Base-by-base conservation (phyloP, 164 flowering plant genomes). In the Tetrastigma voinierianum region DNA sequence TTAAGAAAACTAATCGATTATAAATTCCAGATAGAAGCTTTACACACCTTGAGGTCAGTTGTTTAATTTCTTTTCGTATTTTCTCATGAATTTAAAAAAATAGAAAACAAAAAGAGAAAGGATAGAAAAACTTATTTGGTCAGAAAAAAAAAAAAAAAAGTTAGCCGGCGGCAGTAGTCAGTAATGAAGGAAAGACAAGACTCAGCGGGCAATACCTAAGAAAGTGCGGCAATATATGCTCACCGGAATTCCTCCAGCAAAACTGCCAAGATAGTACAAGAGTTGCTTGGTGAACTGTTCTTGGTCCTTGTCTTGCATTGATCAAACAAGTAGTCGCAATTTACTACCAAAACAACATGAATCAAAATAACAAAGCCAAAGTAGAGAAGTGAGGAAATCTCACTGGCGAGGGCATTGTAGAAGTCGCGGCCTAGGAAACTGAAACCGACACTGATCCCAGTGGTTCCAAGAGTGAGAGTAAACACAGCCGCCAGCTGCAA, bases 181-280 rank as follows among this genome's bases (percentile, higher is more conserved):
- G 14, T 12, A 59, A 64, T 16, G 16, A 1, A 53, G 18, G 14
- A 21, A 72, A 63, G 24, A 12, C 32, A 69, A 68, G 44, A 56
- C 43, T 24, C 14, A 60, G 49, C 21, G 72, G 66, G 75, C 56
- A 79, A 79, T 83, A 89, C 91, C 88, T 86, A 89, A 74, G 69
- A 86, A 75, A 82, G 74, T 78, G 85, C 81, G 82, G 89, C 88
- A 74, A 81, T 86, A 32, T 32, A 82, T 79, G 89, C 98, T 95
- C 97, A 95, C 97, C 97, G 97, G 99, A 80, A 92, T 92, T 69
- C 99, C 99, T 64, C 81, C 96, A 71, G 99, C 97, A 77, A 95
- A 95, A 56, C 63, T 83, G 32, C 94, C 91, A 24, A 95, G 81
- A 84, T 95, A 95, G 80, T 95, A 92, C 12, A 86, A 57, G 40